phyloP scores from a whole-genome alignment of 768 basidiomycete species.

The Tylopilus felleus region DNA sequence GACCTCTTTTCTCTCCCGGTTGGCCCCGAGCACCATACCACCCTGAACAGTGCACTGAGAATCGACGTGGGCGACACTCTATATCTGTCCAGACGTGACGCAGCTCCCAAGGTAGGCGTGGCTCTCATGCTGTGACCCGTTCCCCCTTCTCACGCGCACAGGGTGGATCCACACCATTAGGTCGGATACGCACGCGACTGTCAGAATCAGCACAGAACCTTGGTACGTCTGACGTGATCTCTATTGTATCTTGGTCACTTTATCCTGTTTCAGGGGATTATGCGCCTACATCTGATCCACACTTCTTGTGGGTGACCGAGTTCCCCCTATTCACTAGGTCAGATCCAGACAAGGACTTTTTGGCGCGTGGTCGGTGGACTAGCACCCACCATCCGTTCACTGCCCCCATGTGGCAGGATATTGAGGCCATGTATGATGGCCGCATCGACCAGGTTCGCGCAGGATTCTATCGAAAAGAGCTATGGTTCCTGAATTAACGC shows the following conservation, averaged over 20 bases:
- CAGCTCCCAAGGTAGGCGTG: slow-evolving; percentile 48
- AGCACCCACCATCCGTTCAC: slow-evolving; percentile 96
- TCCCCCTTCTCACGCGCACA: slow-evolving; percentile 34
- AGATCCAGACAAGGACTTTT: slow-evolving; percentile 83
- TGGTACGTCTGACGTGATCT: slow-evolving; percentile 41
- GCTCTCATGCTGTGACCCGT: slow-evolving; percentile 2
- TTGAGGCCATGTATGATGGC: slow-evolving; percentile 70
- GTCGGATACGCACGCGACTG: slow-evolving; percentile 63
- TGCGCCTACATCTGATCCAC: slow-evolving; percentile 53
- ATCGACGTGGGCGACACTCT: slow-evolving; percentile 52
- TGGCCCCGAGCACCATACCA: slow-evolving; percentile 26
- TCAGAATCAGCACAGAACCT: slow-evolving; percentile 61
- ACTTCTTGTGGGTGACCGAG: slow-evolving; percentile 95
- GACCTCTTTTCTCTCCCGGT: slow-evolving; percentile 25
- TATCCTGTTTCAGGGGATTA: slow-evolving; percentile 48
- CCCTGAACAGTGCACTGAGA: slow-evolving; percentile 41
- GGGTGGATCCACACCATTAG: slow-evolving; percentile 86
- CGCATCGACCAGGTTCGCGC: slow-evolving; percentile 52
- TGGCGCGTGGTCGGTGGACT: slow-evolving; percentile 86
- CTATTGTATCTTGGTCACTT: slow-evolving; percentile 1
- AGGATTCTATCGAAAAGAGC: neutral
- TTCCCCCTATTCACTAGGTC: slow-evolving; percentile 89
- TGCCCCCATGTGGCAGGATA: slow-evolving; percentile 90
- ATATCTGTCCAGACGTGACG: slow-evolving; percentile 53
- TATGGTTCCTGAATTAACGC: neutral